Percentiles rank a stretch among this genome's conserved stretches.
phyloP scores from a whole-genome alignment of 345 rosid genomes.

The Populus tremula region DNA sequence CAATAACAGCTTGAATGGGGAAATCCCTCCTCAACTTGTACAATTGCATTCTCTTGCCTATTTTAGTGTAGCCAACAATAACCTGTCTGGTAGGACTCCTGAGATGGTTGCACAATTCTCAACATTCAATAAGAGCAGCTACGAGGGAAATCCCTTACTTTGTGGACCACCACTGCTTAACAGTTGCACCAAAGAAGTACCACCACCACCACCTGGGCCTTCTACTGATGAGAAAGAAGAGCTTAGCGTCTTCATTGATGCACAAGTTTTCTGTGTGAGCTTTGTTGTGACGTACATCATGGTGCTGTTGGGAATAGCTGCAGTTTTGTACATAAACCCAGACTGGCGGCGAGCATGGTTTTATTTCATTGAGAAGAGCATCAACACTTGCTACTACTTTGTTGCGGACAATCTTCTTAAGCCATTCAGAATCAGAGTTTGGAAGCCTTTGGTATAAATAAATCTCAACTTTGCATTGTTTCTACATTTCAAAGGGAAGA shows the following conservation, averaged over 20 bases:
- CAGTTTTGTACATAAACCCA: slow-evolving; percentile 13
- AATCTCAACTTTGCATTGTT: neutral
- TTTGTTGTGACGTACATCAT: neutral
- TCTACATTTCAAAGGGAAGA: no score
- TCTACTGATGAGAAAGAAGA: neutral
- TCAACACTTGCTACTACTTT: neutral
- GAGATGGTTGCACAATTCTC: slow-evolving; percentile 18
- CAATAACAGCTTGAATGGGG: slow-evolving; percentile 18
- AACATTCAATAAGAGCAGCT: slow-evolving; percentile 21
- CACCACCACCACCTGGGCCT: neutral
- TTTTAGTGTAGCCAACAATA: slow-evolving; percentile 38
- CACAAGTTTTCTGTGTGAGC: slow-evolving; percentile 1
- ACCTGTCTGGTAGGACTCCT: slow-evolving; percentile 24
- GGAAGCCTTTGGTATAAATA: no score
- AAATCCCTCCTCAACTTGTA: slow-evolving; percentile 25
- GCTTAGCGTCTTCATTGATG: slow-evolving; percentile 2
- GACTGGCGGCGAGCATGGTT: slow-evolving; percentile 9
- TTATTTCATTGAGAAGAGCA: neutral
- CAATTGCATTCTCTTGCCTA: slow-evolving; percentile 8
- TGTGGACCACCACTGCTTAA: slow-evolving; percentile 26
- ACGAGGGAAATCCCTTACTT: slow-evolving; percentile 24
- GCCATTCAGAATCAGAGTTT: no score
- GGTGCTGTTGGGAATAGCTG: neutral
- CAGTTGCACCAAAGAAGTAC: neutral
- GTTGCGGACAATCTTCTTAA: slow-evolving; percentile 6